Evolutionary conservation across 2,329 filamentous ascomycete species (phyloP).

Genomic region (Catunica adiposa): DNA sequence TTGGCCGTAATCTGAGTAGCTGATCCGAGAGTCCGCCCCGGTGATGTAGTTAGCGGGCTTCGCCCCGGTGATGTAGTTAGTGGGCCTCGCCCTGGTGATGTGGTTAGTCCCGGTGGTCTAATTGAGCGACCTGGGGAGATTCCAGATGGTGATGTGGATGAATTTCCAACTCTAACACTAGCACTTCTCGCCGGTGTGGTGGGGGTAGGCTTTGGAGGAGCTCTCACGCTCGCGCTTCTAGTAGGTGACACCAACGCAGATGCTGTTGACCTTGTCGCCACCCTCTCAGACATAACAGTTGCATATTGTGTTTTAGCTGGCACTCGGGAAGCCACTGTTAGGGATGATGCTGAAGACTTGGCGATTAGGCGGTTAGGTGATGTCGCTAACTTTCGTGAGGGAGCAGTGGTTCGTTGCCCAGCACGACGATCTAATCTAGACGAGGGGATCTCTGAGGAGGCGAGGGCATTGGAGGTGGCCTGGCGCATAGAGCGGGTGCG

Average conservation of each 20-base stretch:
- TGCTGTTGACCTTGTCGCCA: slow-evolving; percentile 17
- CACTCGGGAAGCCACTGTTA: background rate
- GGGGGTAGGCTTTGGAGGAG: background rate
- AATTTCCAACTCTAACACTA: background rate
- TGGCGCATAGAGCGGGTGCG: slow-evolving; percentile 34
- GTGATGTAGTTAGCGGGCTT: background rate
- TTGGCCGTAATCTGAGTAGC: background rate
- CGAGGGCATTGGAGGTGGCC: slow-evolving; percentile 17
- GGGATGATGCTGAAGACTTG: slow-evolving; percentile 24
- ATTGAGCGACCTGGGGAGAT: background rate
- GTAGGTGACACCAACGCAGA: background rate
- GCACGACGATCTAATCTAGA: slow-evolving; percentile 20
- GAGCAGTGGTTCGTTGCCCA: background rate
- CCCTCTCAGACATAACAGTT: background rate
- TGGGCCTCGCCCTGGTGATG: background rate
- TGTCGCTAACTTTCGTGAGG: slow-evolving; percentile 15
- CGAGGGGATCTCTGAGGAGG: slow-evolving; percentile 10
- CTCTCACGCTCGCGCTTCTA: background rate
- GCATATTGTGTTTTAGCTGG: background rate
- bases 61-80: background rate
- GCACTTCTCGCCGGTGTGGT: background rate
- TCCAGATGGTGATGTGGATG: background rate
- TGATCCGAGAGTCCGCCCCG: background rate
- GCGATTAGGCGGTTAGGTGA: slow-evolving; percentile 36
- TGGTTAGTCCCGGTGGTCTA: background rate